phyloP scores from a whole-genome alignment of 805 yeast species.

The Wickerhamiella siamensis region DNA sequence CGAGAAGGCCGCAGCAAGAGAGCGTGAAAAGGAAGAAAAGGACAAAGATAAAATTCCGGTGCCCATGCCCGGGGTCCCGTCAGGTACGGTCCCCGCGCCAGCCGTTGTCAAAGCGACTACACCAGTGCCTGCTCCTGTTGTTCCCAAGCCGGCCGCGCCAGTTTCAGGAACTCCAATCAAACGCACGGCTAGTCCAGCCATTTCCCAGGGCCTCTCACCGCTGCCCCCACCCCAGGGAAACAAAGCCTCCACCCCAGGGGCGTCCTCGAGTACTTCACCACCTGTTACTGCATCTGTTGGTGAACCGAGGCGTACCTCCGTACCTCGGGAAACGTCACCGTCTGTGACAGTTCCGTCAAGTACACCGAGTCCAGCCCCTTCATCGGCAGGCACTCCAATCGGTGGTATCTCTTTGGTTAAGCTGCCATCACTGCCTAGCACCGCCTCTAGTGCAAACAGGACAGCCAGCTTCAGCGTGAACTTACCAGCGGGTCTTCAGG shows the following conservation, averaged over 20 bases:
- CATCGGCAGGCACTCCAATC: not conserved
- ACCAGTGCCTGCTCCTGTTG: conserved; percentile 3
- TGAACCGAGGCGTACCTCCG: conserved; percentile 11
- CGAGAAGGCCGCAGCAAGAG: conserved; percentile 22
- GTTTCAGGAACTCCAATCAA: not conserved
- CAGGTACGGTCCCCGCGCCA: not conserved
- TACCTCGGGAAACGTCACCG: conserved; percentile 1
- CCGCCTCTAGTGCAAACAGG: not conserved
- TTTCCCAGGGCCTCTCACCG: conserved; percentile 17
- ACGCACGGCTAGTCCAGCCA: not conserved
- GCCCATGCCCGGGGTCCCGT: conserved; percentile 1
- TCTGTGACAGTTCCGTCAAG: not conserved
- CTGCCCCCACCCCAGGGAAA: conserved; percentile 19
- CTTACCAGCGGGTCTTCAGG: conserved; percentile 31
- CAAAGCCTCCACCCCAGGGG: conserved; percentile 19
- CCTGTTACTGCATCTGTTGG: conserved; percentile 14
- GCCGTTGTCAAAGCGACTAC: too few relatives aligned
- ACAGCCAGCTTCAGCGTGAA: not conserved
- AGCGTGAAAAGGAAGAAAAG: conserved; percentile 12
- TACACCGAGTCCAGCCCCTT: not conserved
- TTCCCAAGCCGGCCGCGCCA: conserved; percentile 8
- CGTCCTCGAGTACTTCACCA: conserved; percentile 16
- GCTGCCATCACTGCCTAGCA: not conserved
- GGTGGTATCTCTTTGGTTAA: not conserved
- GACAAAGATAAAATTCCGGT: conserved; percentile 14